Percentiles rank a stretch among this genome's conserved stretches.
Evolutionary conservation across 1,284 basidiomycete genomes (phyloP).

Genomic region (Rhizopogon parksii): DNA sequence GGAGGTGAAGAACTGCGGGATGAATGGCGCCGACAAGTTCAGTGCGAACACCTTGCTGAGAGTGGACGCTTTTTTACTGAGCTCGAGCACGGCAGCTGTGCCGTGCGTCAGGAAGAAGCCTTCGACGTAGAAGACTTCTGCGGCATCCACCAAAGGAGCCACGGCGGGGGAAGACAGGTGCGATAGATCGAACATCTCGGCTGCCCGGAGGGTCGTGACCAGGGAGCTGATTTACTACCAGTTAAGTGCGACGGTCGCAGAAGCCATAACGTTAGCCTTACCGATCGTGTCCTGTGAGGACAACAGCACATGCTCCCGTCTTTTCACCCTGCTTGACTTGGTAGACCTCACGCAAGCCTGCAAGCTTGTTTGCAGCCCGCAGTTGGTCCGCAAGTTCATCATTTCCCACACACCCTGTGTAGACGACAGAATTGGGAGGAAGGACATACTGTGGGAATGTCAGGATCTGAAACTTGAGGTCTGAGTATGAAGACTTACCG

Average conservation of each 20-base stretch:
- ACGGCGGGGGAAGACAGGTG: conserved; percentile 79
- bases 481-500: conserved; percentile 52
- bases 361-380: conserved; percentile 87
- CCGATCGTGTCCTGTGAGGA: conserved; percentile 92
- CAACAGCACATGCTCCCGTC: conserved; percentile 95
- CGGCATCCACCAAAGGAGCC: conserved; percentile 70
- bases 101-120: conserved; percentile 99
- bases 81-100: conserved; percentile 61
- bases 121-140: conserved; percentile 91
- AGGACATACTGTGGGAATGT: conserved; percentile 67
- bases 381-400: conserved; percentile 90
- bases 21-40: conserved; percentile 98
- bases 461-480: background rate
- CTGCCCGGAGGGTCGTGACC: conserved; percentile 85
- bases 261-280: conserved; percentile 25
- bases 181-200: conserved; percentile 80
- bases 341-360: conserved; percentile 88
- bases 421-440: conserved; percentile 87
- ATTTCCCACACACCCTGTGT: conserved; percentile 90
- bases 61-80: conserved; percentile 78
- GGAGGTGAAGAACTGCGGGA: conserved; percentile 87
- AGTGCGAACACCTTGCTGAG: conserved; percentile 83
- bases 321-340: conserved; percentile 81
- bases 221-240: conserved; percentile 58
- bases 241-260: background rate